Base-by-base conservation (phyloP, 257 asterid genomes). In the Nicotiana knightiana region DNA sequence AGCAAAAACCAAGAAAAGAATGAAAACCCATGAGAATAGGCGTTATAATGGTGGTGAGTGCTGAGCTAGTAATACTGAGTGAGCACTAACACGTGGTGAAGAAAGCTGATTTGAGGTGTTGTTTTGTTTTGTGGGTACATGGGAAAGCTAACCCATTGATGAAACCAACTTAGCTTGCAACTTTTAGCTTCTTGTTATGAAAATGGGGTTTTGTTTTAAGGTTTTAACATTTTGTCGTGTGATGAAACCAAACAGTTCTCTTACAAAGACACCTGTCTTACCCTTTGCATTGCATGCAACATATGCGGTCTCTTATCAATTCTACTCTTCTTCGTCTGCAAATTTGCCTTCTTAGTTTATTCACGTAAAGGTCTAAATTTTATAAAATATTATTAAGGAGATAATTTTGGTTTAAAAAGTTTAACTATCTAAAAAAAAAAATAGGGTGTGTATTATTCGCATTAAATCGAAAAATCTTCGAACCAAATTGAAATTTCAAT, bases 231-330 rank as follows among this genome's bases (percentile, higher is more conserved):
- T 28, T 81, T 81, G 71, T 24, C 39, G 61, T 71, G 83, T 82
- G 88, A 81, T 86, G 86, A 82, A 87, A 84, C 83, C 86, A 78
- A 67, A 35, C 83, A 39, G 64, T 26, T 51, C 2, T 26, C 65
- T 64, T 70, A 39, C 59, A 61, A 43, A 37, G 90, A 82, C 91
- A 89, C 86, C 58, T 88, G 89, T 88, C 82, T 68, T 9, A 12
- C 83, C 21, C 30, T 67, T 58, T 84, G 83, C 88, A 87, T 51
- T 51, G 55, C 55, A 10, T 84, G 89, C 76, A 76, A 35, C 81
- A 28, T 35, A 24, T 48, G 15, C 4, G 17, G 15, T 11, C 55
- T 51, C 55, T 11, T 12, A 51, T 51, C 55, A 51, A 11, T 9
- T 71, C 64, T 83, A 84, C 76, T 83, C 84, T 77, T 83, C 53